Base-by-base conservation (phyloP, 441 rosid genomes). In the California macrophylla region DNA sequence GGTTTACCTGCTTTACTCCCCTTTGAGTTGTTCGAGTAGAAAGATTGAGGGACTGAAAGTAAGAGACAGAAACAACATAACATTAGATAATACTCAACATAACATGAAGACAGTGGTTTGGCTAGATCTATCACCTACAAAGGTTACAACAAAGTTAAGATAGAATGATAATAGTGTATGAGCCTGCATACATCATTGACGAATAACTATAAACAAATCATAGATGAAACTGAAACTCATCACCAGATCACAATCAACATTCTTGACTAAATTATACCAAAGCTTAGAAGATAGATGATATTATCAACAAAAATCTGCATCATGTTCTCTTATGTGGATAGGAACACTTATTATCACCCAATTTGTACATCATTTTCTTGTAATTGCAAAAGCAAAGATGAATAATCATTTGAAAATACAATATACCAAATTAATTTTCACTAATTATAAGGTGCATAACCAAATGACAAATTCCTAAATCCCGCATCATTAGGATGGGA, bases 11-110 rank as follows among this genome's bases (percentile, higher is more conserved):
- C 2, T 60, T 60, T 54, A 6, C 61, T 54, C 13, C 25, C 25
- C 8, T 21, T 20, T 20, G 26, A 54, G 26, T 54, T 54, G 61
- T 21, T 54, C 7, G 13, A 15, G 40, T 40, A 28, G 42, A 28
- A 63, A 63, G 40, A 30, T 29, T 30, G 9, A 63, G 64, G 64
- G 25, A 10, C 64, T 60, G 64, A 60, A 60, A 60, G 32, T 20
- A 56, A 9, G 64, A 60, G 7, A 54, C n/a, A 21, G 16, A 60
- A 24, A 60, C 64, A 60, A 25, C 30, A 60, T 24, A 23, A 25
- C n/a, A 60, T 60, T 60, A 60, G 29, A 58, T 54, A 12, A 7
- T 18, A 18, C 20, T 47, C 56, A 32, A 32, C 36, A 32, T 32
- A 32, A 32, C 36, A 32, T 32, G 36, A 32, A 32, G 36, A 32